Evolutionary conservation across 164 flowering plant species (phyloP), one percentile per base, ranked within the genome.

Genomic region (Nelumbo lutea): DNA sequence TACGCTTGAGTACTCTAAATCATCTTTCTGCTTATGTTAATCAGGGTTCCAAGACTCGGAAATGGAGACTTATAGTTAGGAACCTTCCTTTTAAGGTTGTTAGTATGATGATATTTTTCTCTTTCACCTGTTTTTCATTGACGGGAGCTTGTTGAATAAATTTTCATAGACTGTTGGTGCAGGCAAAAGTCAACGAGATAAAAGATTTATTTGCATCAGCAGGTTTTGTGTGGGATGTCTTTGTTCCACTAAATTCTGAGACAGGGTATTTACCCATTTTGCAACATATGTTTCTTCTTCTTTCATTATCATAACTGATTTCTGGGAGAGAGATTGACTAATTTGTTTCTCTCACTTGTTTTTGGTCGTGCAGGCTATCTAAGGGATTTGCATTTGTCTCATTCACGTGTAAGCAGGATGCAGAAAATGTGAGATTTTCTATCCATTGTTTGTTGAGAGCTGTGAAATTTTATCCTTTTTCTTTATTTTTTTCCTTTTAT

Each of bases 321-420:
- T 11, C 43, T 61, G 69, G 48, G 7, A 38, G 4, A 59, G 57
- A 9, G 14, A 5, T 72, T 55, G 46, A 9, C 40, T 68, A 2
- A 38, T 4, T 59, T 3, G 7, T 59, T 65, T 46, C 42, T 55
- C 64, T 7, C 42, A 13, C 6, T 8, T 63, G 40, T 53, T 61
- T 51, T 60, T 2, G 2, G 59, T 67, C 73, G 53, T 75, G 68
- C 86, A 90, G 97, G 79, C 73, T 83, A 62, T 76, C 90, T 0
- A 96, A 87, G 83, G 98, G 99, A 42, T 93, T 90, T 84, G 94
- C 97, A 63, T 96, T 96, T 82, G 87, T 96, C 59, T 84, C 91
- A 67, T 95, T 90, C 77, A 95, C 96, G 14, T 77, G 88, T 82
- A 95, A 92, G 77, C 86, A 85, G 62, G 97, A 92, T 77, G 96